phyloP scores from a whole-genome alignment of 148 eudicot species.

The Suaeda aralocaspica region DNA sequence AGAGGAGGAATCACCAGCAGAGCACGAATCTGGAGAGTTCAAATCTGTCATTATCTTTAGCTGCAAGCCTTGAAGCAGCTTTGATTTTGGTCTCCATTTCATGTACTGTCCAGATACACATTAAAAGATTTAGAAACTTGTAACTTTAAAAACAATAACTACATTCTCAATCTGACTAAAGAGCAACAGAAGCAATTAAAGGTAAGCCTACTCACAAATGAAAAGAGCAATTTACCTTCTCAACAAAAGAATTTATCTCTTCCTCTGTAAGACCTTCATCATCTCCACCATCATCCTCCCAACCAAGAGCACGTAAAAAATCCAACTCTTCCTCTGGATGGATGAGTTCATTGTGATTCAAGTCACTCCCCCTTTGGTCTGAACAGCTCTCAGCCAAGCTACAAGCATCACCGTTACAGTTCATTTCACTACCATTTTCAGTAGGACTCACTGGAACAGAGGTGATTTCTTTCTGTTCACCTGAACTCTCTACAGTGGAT shows the following conservation, averaged over 20 bases:
- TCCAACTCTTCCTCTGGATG: conserved; percentile 70
- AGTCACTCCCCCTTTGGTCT: conserved; percentile 34
- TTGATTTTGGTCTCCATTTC: conserved; percentile 43
- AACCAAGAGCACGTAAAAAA: conserved; percentile 84
- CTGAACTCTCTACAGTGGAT: conserved; percentile 33
- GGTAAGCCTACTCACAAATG: not conserved
- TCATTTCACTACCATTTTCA: conserved; percentile 37
- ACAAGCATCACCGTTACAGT: conserved; percentile 40
- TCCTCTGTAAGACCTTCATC: conserved; percentile 89
- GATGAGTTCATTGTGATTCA: conserved; percentile 32
- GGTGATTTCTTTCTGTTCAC: conserved; percentile 27
- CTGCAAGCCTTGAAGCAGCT: conserved; percentile 38
- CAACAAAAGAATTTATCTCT: conserved; percentile 72
- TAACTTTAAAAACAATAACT: too few relatives aligned
- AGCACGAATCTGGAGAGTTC: conserved; percentile 31
- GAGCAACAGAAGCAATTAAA: too few relatives aligned
- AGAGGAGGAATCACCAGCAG: conserved; percentile 36
- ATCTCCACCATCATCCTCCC: conserved; percentile 78
- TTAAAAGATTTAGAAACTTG: too few relatives aligned
- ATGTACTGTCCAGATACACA: conserved; percentile 32
- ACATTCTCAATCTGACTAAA: too few relatives aligned
- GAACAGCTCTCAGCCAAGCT: conserved; percentile 19
- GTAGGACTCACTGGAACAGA: conserved; percentile 21
- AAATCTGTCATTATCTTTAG: conserved; percentile 31
- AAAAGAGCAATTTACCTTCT: conserved; percentile 44